Percentiles rank a stretch among this genome's conserved stretches.
These are phyloP conservation scores for Drechslerella coelobrocha DNA, from an alignment of 2,329 filamentous ascomycete genomes.

Conservation along the genomic window DNA sequence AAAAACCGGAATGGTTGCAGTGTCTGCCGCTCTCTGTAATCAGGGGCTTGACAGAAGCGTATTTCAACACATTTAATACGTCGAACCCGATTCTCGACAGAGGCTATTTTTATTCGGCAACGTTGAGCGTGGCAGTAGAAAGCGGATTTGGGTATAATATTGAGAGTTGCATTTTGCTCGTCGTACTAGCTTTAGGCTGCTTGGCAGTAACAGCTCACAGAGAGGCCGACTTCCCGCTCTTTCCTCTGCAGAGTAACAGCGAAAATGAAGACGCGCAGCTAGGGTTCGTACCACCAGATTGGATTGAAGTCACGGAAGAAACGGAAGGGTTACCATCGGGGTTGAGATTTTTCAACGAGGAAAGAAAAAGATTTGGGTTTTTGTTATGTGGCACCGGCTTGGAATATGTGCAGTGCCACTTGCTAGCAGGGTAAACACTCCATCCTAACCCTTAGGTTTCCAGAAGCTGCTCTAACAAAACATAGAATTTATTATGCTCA, in stretches of 20 bases:
- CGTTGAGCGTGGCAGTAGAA: conserved; percentile 62
- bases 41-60: conserved; percentile 64
- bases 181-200: conserved; percentile 64
- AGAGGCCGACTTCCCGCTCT: conserved; percentile 60
- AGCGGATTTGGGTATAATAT: conserved; percentile 64
- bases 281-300: conserved; percentile 49
- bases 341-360: conserved; percentile 65
- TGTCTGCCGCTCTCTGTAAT: conserved; percentile 62
- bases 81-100: conserved; percentile 65
- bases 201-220: conserved; percentile 62
- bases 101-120: conserved; percentile 63
- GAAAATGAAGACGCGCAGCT: conserved; percentile 57
- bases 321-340: conserved; percentile 57
- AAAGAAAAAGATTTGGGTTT: conserved; percentile 63
- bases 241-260: conserved; percentile 54
- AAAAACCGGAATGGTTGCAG: conserved; percentile 60
- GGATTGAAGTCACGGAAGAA: conserved; percentile 56
- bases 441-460: neutral
- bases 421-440: conserved; percentile 60
- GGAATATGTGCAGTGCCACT: conserved; percentile 64
- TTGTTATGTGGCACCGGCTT: conserved; percentile 63
- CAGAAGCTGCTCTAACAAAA: conserved; percentile 9
- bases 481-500: conserved; percentile 63
- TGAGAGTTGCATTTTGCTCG: conserved; percentile 64
- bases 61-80: conserved; percentile 65